Conservation (phyloP, 116 monocot genomes). For the Iris pallida region DNA sequence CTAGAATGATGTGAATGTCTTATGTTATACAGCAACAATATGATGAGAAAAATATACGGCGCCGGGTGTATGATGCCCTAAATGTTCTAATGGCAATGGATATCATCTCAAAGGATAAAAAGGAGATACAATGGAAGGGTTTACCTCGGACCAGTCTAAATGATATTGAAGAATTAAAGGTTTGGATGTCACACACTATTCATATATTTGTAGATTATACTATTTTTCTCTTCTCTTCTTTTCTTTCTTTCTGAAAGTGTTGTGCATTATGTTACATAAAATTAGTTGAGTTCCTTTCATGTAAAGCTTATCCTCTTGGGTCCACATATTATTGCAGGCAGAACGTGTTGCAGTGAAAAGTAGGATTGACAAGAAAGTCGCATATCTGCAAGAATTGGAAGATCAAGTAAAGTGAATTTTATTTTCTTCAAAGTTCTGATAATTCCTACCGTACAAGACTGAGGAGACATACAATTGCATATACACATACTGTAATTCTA, state of each 20-base stretch:
- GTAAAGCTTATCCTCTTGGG: not conserved
- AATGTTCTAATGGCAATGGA: conserved; percentile 98
- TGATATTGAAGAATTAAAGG: conserved; percentile 88
- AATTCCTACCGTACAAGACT: conserved; percentile 14
- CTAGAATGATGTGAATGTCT: not conserved
- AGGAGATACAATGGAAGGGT: conserved; percentile 97
- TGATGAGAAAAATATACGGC: conserved; percentile 90
- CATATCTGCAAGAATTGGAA: conserved; percentile 78
- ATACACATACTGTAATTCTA: not conserved
- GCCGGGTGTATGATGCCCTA: conserved; percentile 91
- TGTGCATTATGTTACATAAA: not conserved
- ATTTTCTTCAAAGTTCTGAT: no score
- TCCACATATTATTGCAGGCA: conserved; percentile 34
- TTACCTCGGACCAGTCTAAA: conserved; percentile 82
- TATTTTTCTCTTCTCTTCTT: not conserved
- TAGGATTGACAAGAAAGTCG: conserved; percentile 68
- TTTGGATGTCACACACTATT: conserved; percentile 13
- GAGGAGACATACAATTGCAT: not conserved
- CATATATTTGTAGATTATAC: not conserved
- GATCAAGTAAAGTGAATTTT: conserved; percentile 39
- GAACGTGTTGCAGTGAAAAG: conserved; percentile 54
- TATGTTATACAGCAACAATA: conserved; percentile 65
- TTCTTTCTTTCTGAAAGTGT: not conserved
- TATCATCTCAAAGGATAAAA: conserved; percentile 94
- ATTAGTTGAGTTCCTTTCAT: conserved; percentile 1